Evolutionary conservation across 441 rosid species (phyloP).

Genomic region (Dalechampia spathulata): DNA sequence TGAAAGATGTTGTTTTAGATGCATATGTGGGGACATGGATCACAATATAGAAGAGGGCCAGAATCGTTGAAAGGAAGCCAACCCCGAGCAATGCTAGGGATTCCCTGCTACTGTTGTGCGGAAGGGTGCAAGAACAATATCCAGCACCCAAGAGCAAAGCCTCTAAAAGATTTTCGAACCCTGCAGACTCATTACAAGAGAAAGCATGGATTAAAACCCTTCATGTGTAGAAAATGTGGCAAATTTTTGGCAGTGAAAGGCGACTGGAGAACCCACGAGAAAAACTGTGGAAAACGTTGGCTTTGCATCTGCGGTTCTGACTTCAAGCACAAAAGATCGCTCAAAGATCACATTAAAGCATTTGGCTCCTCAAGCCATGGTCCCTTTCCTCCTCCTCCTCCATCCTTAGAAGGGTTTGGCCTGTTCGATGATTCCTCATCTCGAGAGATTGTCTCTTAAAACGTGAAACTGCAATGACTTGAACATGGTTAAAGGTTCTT

Average conservation of each 20-base stretch:
- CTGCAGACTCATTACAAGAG: conserved; percentile 81
- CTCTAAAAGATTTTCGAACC: conserved; percentile 72
- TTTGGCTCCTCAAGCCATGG: conserved; percentile 60
- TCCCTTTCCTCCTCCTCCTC: conserved; percentile 33
- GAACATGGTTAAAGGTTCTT: too few relatives aligned
- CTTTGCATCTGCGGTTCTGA: conserved; percentile 78
- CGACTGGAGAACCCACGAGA: conserved; percentile 91
- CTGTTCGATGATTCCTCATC: conserved; percentile 18
- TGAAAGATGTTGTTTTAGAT: conserved; percentile 38
- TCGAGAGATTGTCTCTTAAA: too few relatives aligned
- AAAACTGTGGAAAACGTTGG: conserved; percentile 89
- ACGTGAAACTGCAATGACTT: too few relatives aligned
- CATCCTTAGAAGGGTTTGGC: conserved; percentile 23
- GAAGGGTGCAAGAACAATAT: conserved; percentile 81
- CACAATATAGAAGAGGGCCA: conserved; percentile 71
- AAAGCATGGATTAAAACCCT: conserved; percentile 65
- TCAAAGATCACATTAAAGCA: conserved; percentile 71
- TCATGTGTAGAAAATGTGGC: conserved; percentile 66
- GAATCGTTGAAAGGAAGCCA: conserved; percentile 64
- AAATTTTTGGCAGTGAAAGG: conserved; percentile 73
- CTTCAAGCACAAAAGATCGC: conserved; percentile 88
- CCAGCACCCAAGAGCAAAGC: conserved; percentile 65
- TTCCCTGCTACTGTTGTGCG: conserved; percentile 76
- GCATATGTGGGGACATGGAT: conserved; percentile 97
- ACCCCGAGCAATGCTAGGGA: conserved; percentile 57